These are phyloP conservation scores for Aethionema arabicum DNA, from an alignment of 345 rosid genomes.

Conservation along the genomic window DNA sequence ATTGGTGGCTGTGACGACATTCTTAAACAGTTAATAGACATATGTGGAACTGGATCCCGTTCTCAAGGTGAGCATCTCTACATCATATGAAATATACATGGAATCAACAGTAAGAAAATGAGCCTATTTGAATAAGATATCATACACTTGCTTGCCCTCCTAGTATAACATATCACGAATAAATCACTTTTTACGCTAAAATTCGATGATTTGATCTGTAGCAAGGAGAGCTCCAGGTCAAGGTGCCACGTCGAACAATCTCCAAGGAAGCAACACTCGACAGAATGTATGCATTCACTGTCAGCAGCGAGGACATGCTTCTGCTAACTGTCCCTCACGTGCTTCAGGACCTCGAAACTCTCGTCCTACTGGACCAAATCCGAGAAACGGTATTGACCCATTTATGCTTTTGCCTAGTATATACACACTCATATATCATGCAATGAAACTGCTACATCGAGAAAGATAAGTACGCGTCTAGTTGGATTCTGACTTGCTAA, in stretches of 20 bases:
- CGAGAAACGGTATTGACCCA: conserved; percentile 49
- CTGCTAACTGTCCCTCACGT: conserved; percentile 67
- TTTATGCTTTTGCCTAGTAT: not conserved
- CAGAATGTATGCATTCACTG: conserved; percentile 62
- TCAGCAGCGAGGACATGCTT: conserved; percentile 77
- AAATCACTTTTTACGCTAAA: conserved; percentile 2
- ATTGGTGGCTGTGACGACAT: conserved; percentile 90
- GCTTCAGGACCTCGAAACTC: conserved; percentile 45
- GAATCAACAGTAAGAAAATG: conserved; percentile 6
- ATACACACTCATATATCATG: conserved; percentile 2
- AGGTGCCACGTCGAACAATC: conserved; percentile 45
- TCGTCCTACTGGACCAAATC: conserved; percentile 44
- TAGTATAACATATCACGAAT: not conserved
- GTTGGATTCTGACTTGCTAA: conserved; percentile 1
- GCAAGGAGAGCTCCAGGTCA: conserved; percentile 59
- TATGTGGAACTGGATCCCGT: conserved; percentile 95
- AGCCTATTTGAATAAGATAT: not conserved
- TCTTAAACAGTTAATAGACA: conserved; percentile 72
- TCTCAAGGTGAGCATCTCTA: conserved; percentile 54
- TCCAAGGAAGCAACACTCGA: conserved; percentile 56
- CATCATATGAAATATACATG: conserved; percentile 3
- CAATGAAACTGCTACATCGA: too few relatives aligned
- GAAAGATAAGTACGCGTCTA: not conserved
- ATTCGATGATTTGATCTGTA: conserved; percentile 36
- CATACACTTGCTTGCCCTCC: not conserved